Evolutionary conservation across 2,329 filamentous ascomycete species (phyloP), one percentile per base, ranked within the genome.

Genomic region (Fusarium ambrosium): DNA sequence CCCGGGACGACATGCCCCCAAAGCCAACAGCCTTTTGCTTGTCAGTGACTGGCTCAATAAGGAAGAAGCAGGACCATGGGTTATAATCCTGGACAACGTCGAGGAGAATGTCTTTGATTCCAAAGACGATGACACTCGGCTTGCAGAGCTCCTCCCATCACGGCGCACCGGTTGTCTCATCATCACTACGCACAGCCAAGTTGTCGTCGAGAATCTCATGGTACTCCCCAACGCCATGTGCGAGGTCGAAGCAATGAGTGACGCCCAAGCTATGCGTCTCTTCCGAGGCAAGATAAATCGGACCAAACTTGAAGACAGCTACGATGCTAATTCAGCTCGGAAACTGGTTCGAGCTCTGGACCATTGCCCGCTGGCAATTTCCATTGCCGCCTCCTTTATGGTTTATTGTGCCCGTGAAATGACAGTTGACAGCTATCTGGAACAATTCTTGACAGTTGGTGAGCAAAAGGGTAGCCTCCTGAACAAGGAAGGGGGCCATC

Each of bases 21-120:
- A 77, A 9, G 75, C 70, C 22, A 78, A 84, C 67, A 78, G 83
- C 51, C 81, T 82, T 36, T 48, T 78, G 64, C 77, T 82, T 0
- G 77, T 82, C n/a, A 69, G 76, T 27, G 69, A 80, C 69, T 82
- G 76, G 78, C 74, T 82, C 51, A 60, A 66, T 13, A 71, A 75
- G 36, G 62, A 77, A 18, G 77, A 62, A 22, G 76, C 77, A 1
- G 71, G 72, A 20, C 62, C 45, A 2, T 79, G 74, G 75, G n/a
- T 77, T 10, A 60, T 79, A 41, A 37, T 79, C 6, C 36, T 79
- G 13, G 74, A 79, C 41, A 78, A 77, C 32, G 68, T 68, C 5
- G 74, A 79, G 20, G 69, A 78, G 13, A 34, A 64, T 1, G 2
- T 62, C 3, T 67, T 69, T 34, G 41, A 65, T 24, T 51, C 45